phyloP scores from a whole-genome alignment of 257 asterid genomes.

The Ajuga chamaepitys region DNA sequence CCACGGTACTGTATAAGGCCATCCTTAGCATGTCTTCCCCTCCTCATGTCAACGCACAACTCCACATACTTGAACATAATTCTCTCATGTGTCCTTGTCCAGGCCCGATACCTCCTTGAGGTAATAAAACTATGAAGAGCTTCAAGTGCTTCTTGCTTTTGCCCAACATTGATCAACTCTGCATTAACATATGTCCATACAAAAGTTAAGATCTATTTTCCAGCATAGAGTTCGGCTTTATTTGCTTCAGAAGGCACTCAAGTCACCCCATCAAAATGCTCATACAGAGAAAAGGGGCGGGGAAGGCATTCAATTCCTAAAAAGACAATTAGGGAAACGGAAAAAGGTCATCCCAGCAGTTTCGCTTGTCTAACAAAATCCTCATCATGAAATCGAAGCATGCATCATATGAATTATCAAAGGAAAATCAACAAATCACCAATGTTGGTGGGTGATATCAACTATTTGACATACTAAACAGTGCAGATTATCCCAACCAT shows the following conservation, averaged over 20 bases:
- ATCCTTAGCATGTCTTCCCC: conserved; percentile 96
- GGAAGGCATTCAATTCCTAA: too few species aligned
- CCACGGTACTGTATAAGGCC: conserved; percentile 92
- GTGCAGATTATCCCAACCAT: too few species aligned
- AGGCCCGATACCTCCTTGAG: conserved; percentile 86
- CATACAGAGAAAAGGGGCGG: too few species aligned
- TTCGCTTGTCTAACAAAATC: too few species aligned
- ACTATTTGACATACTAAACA: too few species aligned
- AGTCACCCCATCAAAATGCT: neutral
- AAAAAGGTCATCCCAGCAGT: too few species aligned
- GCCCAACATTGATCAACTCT: conserved; percentile 88
- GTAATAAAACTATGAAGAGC: conserved; percentile 80
- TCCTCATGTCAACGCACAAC: conserved; percentile 89
- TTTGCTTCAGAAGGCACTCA: neutral
- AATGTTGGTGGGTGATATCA: too few species aligned
- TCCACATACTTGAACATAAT: conserved; percentile 91
- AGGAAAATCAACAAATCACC: too few species aligned
- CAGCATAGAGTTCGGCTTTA: too few species aligned
- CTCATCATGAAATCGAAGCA: too few species aligned
- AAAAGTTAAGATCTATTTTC: neutral
- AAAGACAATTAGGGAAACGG: too few species aligned
- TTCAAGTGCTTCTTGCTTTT: conserved; percentile 92
- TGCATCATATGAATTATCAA: too few species aligned
- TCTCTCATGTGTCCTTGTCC: conserved; percentile 84
- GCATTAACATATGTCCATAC: conserved; percentile 22